Conservation (phyloP, 1,284 basidiomycete genomes). For the Ustilago loliicola region DNA sequence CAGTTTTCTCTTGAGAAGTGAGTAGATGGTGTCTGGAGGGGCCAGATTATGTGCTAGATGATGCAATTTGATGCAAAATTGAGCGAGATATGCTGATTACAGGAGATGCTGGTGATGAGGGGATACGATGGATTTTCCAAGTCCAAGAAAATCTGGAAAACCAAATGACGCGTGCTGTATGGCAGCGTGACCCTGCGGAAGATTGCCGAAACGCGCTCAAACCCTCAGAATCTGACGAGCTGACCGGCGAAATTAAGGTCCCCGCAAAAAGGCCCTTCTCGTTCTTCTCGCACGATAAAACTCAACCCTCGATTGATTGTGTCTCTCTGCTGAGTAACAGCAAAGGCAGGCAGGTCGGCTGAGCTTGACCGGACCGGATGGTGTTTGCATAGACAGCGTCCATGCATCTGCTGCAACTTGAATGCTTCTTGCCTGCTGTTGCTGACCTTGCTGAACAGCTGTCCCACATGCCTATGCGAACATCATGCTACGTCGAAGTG, state of each 20-base stretch:
- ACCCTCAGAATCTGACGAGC: neutral
- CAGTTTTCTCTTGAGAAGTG: too few relatives aligned
- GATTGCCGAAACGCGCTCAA: constrained; percentile 40
- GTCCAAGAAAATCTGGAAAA: too few relatives aligned
- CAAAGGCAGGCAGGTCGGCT: neutral
- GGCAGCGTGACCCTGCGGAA: constrained; percentile 46
- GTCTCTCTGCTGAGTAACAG: neutral
- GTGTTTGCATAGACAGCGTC: neutral
- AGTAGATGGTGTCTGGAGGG: too few relatives aligned
- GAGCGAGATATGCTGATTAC: too few relatives aligned
- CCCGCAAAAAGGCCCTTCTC: neutral
- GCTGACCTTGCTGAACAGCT: neutral
- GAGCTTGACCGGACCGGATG: neutral
- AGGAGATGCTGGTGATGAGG: too few relatives aligned
- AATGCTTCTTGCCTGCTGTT: neutral
- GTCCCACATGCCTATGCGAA: neutral
- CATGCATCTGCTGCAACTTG: neutral
- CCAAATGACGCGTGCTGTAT: too few relatives aligned
- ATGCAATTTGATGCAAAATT: too few relatives aligned
- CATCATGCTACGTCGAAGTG: neutral
- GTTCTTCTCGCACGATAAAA: constrained; percentile 8
- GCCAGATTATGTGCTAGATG: too few relatives aligned
- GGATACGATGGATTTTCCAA: too few relatives aligned
- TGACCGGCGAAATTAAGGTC: constrained; percentile 19
- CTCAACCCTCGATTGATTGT: neutral